These are phyloP conservation scores for Viscum album DNA, from an alignment of 177 flowering plant genomes.

Conservation along the genomic window DNA sequence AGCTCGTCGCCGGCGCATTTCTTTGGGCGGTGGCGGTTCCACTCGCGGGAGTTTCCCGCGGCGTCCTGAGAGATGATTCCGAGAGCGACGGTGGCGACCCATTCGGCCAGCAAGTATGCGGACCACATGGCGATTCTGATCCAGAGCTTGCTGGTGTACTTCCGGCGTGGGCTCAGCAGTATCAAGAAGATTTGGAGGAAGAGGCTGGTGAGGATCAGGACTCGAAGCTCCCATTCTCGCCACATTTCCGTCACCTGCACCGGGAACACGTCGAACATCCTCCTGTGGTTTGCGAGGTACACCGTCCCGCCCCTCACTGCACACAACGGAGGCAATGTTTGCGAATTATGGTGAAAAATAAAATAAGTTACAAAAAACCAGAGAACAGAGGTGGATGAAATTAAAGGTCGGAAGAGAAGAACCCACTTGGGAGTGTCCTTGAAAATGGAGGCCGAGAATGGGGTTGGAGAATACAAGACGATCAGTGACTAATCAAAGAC, in stretches of 20 bases:
- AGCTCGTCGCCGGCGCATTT: conserved; percentile 1
- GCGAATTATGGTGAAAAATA: no score
- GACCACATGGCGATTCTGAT: conserved; percentile 21
- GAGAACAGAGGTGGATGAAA: no score
- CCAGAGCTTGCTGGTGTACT: conserved; percentile 3
- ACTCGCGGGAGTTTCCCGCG: not conserved
- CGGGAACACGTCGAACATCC: conserved; percentile 7
- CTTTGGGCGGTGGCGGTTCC: not conserved
- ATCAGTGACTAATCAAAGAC: no score
- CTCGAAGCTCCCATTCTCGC: conserved; percentile 20
- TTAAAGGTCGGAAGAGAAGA: no score
- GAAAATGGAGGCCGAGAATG: no score
- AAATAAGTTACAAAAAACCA: no score
- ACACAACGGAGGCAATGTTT: no score
- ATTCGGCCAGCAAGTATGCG: conserved; percentile 23
- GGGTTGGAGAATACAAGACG: no score
- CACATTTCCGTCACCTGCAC: conserved; percentile 8
- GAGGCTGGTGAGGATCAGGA: conserved; percentile 21
- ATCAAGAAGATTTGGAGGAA: conserved; percentile 17
- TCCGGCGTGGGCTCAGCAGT: conserved; percentile 18
- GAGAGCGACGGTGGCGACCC: conserved; percentile 23
- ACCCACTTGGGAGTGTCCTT: no score
- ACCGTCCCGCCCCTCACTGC: not conserved
- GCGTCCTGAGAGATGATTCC: conserved; percentile 21
- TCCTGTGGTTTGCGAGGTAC: not conserved